These are phyloP conservation scores for Phalaenopsis hybrid DNA, from an alignment of 116 monocot genomes.

Conservation along the genomic window DNA sequence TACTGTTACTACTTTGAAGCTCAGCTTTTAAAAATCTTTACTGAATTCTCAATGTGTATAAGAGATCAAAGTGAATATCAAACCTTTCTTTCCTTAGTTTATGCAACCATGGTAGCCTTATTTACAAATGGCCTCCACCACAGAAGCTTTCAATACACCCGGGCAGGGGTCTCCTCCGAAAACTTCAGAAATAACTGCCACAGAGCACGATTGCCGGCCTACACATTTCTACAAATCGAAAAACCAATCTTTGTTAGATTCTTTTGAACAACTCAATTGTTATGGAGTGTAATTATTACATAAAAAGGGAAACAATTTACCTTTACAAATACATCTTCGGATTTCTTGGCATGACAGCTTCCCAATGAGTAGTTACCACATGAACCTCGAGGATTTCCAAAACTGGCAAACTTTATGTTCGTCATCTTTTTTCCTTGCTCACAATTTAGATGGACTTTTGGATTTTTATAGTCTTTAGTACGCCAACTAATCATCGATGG, in stretches of 20 bases:
- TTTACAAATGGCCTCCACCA: slow-evolving; percentile 20
- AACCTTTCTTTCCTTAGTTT: neutral
- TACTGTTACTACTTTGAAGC: neutral
- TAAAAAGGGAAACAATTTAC: slow-evolving; percentile 4
- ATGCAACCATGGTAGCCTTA: neutral
- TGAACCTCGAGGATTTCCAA: slow-evolving; percentile 19
- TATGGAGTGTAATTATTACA: neutral
- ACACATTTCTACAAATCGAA: slow-evolving; percentile 11
- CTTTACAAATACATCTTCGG: slow-evolving; percentile 21
- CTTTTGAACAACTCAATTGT: neutral
- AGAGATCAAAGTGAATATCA: neutral
- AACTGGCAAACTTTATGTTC: slow-evolving; percentile 25
- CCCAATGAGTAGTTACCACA: slow-evolving; percentile 27
- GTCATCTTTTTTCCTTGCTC: slow-evolving; percentile 14
- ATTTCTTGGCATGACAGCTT: slow-evolving; percentile 25
- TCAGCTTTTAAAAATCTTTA: neutral
- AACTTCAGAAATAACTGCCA: slow-evolving; percentile 13
- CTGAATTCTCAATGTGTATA: neutral
- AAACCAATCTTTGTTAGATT: neutral
- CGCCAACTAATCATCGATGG: slow-evolving; percentile 23
- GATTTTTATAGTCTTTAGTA: slow-evolving; percentile 15
- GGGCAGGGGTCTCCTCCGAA: slow-evolving; percentile 26
- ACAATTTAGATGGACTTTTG: slow-evolving; percentile 24
- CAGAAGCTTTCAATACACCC: slow-evolving; percentile 19
- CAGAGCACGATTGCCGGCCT: slow-evolving; percentile 12